Conservation (phyloP, 164 flowering plant genomes). For the Liriodendron chinense region DNA sequence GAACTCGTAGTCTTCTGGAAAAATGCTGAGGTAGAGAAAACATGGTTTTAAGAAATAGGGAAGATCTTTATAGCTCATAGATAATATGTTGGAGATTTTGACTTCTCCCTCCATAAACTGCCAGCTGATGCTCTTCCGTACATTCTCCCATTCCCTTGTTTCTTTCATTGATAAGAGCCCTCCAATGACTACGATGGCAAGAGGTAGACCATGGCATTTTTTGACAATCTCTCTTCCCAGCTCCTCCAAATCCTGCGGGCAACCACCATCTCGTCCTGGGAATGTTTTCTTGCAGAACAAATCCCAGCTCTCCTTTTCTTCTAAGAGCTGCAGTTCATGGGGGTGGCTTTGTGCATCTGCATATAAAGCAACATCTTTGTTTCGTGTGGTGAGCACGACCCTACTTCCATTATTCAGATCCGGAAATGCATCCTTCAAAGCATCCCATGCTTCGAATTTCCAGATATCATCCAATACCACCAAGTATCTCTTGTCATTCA, state of each 20-base stretch:
- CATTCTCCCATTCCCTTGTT: background rate
- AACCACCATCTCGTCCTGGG: background rate
- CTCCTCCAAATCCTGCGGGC: background rate
- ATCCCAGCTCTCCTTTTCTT: background rate
- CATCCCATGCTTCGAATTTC: background rate
- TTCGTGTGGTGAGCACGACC: background rate
- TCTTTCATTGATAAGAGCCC: background rate
- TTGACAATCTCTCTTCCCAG: background rate
- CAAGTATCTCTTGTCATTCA: background rate
- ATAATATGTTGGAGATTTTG: too few species aligned
- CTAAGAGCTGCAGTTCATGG: background rate
- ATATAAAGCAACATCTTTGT: background rate
- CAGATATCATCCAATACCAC: background rate
- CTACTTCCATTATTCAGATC: background rate
- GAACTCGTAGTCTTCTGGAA: too few species aligned
- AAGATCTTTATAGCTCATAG: too few species aligned
- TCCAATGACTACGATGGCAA: background rate
- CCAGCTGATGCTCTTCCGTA: background rate
- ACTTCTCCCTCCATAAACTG: background rate
- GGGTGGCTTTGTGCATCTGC: background rate
- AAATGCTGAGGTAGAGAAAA: too few species aligned
- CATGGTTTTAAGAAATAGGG: too few species aligned
- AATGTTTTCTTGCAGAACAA: background rate
- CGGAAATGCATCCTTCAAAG: background rate
- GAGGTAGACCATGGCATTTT: background rate